Conservation (phyloP, 1,284 basidiomycete genomes). For the Marasmius sp. region DNA sequence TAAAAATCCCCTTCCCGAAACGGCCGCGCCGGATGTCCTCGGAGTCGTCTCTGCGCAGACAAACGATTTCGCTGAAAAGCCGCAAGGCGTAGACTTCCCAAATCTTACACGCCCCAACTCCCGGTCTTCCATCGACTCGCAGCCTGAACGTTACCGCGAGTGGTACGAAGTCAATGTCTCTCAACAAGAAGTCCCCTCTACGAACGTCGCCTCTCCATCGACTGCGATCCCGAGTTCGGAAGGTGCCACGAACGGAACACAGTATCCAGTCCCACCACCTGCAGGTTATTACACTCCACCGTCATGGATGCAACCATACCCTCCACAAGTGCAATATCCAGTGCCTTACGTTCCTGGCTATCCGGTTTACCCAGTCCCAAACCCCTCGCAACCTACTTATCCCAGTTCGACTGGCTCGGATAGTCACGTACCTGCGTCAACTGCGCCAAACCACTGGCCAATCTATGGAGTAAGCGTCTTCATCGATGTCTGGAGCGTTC, state of each 20-base stretch:
- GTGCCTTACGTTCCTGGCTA: slow-evolving; percentile 51
- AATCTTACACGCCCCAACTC: background rate
- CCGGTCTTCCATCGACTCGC: background rate
- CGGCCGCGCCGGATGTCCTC: background rate
- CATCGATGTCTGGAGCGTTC: slow-evolving; percentile 9
- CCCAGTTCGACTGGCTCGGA: slow-evolving; percentile 38
- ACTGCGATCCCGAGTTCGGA: slow-evolving; percentile 23
- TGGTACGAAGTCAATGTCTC: slow-evolving; percentile 14
- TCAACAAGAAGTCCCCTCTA: background rate
- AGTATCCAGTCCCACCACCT: slow-evolving; percentile 27
- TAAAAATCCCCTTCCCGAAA: background rate
- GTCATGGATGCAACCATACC: slow-evolving; percentile 56
- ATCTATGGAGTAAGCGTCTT: slow-evolving; percentile 45
- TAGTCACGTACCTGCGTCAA: slow-evolving; percentile 28
- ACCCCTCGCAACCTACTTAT: slow-evolving; percentile 26
- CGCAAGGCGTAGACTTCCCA: background rate
- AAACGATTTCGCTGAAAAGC: background rate
- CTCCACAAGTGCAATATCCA: slow-evolving; percentile 50
- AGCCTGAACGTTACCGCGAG: slow-evolving; percentile 13
- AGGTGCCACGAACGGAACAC: slow-evolving; percentile 24
- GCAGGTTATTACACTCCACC: slow-evolving; percentile 49
- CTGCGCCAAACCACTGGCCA: slow-evolving; percentile 31
- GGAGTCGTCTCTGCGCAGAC: background rate
- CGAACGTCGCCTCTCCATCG: slow-evolving; percentile 17
- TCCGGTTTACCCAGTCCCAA: slow-evolving; percentile 40